A percentile compares a stretch with the other conserved stretches of the same genome.
These are phyloP conservation scores for Scenedesmus sp. DNA, from an alignment of 163 green algal species.

Conservation along the genomic window DNA sequence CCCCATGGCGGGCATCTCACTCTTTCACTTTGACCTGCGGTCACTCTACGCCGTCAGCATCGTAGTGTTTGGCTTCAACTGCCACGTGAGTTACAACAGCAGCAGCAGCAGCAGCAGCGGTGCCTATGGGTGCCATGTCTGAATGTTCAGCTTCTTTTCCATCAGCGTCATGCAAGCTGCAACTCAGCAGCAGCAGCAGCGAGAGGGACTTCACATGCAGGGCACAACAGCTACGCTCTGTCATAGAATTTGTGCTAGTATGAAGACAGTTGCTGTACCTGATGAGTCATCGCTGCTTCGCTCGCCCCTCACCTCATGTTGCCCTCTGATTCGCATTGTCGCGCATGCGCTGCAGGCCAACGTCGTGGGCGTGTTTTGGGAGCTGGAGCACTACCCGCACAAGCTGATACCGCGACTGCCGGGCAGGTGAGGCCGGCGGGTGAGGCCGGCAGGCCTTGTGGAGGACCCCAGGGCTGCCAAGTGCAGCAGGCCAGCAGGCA, in stretches of 20 bases:
- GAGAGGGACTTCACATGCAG: background rate
- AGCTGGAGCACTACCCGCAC: constrained; percentile 64
- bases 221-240: background rate
- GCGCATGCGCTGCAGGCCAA: background rate
- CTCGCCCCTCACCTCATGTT: too few species aligned
- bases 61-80: constrained; percentile 90
- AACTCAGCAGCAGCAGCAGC: background rate
- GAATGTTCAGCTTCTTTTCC: background rate
- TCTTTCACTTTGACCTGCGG: constrained; percentile 61
- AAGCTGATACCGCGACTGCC: constrained; percentile 52
- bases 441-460: background rate
- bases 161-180: background rate
- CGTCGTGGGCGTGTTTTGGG: constrained; percentile 64
- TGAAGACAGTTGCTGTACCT: too few species aligned
- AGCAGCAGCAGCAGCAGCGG: background rate
- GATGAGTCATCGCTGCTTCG: too few species aligned
- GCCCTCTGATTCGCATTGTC: background rate
- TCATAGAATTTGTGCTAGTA: too few species aligned
- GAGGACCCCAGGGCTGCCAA: too few species aligned
- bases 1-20: constrained; percentile 47
- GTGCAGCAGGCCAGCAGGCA: too few species aligned
- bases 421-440: constrained; percentile 29
- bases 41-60: constrained; percentile 83
- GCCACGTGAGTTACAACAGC: constrained; percentile 64
- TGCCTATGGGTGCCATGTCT: too few species aligned